Base-by-base conservation (phyloP, 2,329 filamentous ascomycete species). In the Phyllosticta citribraziliensis region DNA sequence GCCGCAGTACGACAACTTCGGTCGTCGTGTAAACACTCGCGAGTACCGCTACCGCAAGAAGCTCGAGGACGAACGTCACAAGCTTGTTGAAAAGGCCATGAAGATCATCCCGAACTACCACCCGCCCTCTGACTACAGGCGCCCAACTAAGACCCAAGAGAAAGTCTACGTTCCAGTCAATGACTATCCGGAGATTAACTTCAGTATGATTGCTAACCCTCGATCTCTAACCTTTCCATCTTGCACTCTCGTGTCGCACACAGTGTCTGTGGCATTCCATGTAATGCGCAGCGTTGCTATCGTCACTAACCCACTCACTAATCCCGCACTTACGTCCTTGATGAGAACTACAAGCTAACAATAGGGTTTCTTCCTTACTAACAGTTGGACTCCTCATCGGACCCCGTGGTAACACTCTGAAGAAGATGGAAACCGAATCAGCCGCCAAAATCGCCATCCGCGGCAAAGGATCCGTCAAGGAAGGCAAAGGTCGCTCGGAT, bases 141-240 rank as follows among this genome's bases (percentile, higher is more conserved):
- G 94, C 71, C 94, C 94, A 65, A 97, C 93, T 76, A 99, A 99
- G 88, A 99, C 94, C 74, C 94, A 99, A 80, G 94, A 99, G 84
- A 99, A 99, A 84, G 95, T 99, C 88, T 99, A 99, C 76, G 94
- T 99, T 77, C 94, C 94, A 76, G 94, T 99, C 81, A 99, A 99
- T 85, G 94, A 99, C 79, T 99, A 99, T 78, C 94, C 94, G 83
- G 94, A 99, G 79, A 97, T 99, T 87, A 99, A 99, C 88, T 99
- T 99, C 91, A 99, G 94, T 99, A 97, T 93, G 93, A 93, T 94
- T 92, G 88, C 92, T 96, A 96, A 96, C 91, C 91, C 91, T 91
- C 86, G 72, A 71, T 71, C 71, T 64, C 74, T 75, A 74, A 75
- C 71, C 69, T 70, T 55, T 67, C 65, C 67, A 64, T 63, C 68